Base-by-base conservation (phyloP, 2,329 filamentous ascomycete species). In the Pseudocercospora pini-densiflorae region DNA sequence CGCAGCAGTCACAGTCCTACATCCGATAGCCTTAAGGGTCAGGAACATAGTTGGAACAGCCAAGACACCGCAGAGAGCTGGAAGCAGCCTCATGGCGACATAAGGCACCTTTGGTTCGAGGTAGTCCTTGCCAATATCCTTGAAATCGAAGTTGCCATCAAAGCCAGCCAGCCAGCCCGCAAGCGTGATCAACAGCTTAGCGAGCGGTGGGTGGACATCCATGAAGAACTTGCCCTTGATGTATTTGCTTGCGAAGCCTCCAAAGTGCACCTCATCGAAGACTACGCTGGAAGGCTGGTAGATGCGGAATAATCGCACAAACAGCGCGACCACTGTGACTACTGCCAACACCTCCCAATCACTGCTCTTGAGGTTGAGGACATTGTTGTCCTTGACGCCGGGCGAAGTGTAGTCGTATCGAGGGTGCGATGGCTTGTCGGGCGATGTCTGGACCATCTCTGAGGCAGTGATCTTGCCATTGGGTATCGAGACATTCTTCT, bases 221-320 rank as follows among this genome's bases (percentile, higher is more conserved):
- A 99, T 99, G 81, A 99, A 99, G 87, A 99, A 99, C 79, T 87
- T 91, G 77, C 95, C 95, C 85, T 99, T 98, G 86, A 99, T 98
- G 81, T 99, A 99, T 81, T 99, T 99, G 74, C 92, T 93, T 71
- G 95, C 95, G 79, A 99, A 99, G 58, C 95, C 95, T 79, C 95
- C 95, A 80, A 99, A 99, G 82, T 99, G 95, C 79, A 99, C 95
- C 84, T 99, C 95, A 80, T 99, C 95, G 79, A 99, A 99, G 72
- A 99, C 95, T 68, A 99, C 95, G 76, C 94, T 97, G 76, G 89
- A 91, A 64, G 95, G 95, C 79, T 97, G 93, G 79, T 96, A 97
- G 82, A 99, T 97, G 77, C 93, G 90, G 85, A 97, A 99, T 70
- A 98, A 82, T 71, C 95, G 92, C 71, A 99, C 92, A 71, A 90